These are phyloP conservation scores for Fomitopsis betulina DNA, from an alignment of 1,284 basidiomycete species.

Conservation along the genomic window DNA sequence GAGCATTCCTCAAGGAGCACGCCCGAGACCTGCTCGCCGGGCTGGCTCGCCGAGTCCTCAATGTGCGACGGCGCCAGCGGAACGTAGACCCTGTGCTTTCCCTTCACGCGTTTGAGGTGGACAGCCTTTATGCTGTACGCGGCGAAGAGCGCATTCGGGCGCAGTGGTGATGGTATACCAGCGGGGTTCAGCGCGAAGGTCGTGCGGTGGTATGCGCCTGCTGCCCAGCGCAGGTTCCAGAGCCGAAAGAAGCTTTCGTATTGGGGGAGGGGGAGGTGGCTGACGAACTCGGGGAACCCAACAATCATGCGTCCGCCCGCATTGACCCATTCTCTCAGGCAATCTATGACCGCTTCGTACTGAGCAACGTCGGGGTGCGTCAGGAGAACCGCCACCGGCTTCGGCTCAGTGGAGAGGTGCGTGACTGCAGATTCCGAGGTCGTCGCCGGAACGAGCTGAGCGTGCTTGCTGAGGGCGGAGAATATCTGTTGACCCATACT, in stretches of 20 bases:
- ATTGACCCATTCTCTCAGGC: constrained; percentile 10
- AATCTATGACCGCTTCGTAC: constrained; percentile 1
- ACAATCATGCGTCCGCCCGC: constrained; percentile 13
- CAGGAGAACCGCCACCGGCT: constrained; percentile 10
- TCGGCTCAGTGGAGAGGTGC: constrained; percentile 6
- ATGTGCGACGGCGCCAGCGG: constrained; percentile 9
- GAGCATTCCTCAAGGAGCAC: constrained; percentile 12
- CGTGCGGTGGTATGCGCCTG: constrained; percentile 14
- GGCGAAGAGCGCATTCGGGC: constrained; percentile 6
- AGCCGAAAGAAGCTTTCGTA: constrained; percentile 7
- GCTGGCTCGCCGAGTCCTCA: constrained; percentile 11
- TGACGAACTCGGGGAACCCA: constrained; percentile 13
- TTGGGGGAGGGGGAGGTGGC: constrained; percentile 1
- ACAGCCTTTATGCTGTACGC: constrained; percentile 15
- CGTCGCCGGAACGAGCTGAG: constrained; percentile 3
- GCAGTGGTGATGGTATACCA: constrained; percentile 14
- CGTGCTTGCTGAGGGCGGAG: constrained; percentile 8
- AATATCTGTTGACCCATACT: constrained; percentile 11
- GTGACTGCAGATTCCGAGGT: neutral
- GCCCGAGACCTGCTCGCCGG: constrained; percentile 3
- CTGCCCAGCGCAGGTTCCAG: constrained; percentile 15
- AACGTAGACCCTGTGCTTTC: constrained; percentile 13
- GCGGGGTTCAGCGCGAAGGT: constrained; percentile 15
- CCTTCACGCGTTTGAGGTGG: constrained; percentile 11
- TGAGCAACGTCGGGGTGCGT: constrained; percentile 10